Evolutionary conservation across 345 rosid species (phyloP).

Genomic region (Salix suchowensis): DNA sequence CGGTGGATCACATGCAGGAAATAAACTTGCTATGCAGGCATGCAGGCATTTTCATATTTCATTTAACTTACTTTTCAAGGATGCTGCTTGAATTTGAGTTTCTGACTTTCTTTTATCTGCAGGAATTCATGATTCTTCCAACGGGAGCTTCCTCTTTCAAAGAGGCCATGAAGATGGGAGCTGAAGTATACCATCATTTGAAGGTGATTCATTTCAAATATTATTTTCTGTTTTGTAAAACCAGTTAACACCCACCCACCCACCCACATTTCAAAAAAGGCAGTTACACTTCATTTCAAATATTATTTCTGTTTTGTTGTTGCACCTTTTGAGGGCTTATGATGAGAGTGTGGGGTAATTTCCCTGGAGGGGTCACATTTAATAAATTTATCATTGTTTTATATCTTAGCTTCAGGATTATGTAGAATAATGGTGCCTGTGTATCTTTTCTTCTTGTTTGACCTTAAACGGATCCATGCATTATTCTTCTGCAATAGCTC

Average conservation of each 20-base stretch:
- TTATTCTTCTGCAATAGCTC: no score
- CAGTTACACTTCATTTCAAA: not conserved
- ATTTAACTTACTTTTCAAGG: not conserved
- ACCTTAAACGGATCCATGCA: no score
- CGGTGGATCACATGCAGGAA: slow-evolving; percentile 71
- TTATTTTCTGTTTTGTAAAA: not conserved
- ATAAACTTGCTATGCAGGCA: slow-evolving; percentile 69
- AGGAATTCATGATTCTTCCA: slow-evolving; percentile 78
- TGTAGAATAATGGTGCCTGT: not conserved
- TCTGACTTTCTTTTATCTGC: slow-evolving; percentile 8
- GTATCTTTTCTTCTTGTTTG: not conserved
- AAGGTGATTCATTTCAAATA: slow-evolving; percentile 31
- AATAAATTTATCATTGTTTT: not conserved
- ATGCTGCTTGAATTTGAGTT: not conserved
- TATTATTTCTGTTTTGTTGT: not conserved
- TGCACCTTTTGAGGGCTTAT: not conserved
- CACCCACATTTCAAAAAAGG: no score
- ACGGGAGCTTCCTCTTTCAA: slow-evolving; percentile 60
- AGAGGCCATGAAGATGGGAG: slow-evolving; percentile 80
- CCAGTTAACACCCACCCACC: no score
- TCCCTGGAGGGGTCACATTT: not conserved
- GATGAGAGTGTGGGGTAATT: not conserved
- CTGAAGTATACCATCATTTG: slow-evolving; percentile 64
- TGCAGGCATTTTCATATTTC: slow-evolving; percentile 1
- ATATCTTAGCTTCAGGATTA: not conserved